phyloP scores from a whole-genome alignment of 2,329 filamentous ascomycete genomes.

The Clarireedia homoeocarpa region DNA sequence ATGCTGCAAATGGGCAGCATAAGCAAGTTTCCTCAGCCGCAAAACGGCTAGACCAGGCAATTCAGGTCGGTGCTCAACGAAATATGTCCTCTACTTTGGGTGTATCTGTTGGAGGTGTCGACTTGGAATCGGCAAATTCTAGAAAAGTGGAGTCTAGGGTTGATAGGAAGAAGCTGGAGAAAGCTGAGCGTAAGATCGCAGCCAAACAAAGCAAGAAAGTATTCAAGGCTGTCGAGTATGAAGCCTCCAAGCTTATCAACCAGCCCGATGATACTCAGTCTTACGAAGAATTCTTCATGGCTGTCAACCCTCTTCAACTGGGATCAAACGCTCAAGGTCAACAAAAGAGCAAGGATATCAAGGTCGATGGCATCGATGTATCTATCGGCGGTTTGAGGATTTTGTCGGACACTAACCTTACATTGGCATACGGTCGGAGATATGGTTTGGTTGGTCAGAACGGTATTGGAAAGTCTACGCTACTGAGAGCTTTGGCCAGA shows the following conservation, averaged over 20 bases:
- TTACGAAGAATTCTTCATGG: conserved; percentile 99
- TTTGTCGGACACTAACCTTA: conserved; percentile 81
- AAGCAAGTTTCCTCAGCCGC: conserved; percentile 67
- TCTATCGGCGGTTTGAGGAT: conserved; percentile 86
- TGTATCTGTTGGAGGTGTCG: conserved; percentile 74
- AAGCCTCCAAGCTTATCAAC: conserved; percentile 83
- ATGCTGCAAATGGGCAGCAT: conserved; percentile 62
- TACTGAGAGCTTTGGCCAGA: conserved; percentile 82
- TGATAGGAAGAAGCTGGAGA: conserved; percentile 97
- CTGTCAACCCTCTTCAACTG: conserved; percentile 91
- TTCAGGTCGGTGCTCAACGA: conserved; percentile 86
- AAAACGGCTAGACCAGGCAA: conserved; percentile 83
- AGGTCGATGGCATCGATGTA: conserved; percentile 92
- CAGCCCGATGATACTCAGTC: conserved; percentile 76
- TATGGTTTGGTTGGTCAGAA: conserved; percentile 99
- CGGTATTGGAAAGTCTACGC: conserved; percentile 96
- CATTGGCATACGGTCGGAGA: conserved; percentile 82
- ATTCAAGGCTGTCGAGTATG: conserved; percentile 97
- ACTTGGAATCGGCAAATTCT: conserved; percentile 86
- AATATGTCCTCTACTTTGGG: conserved; percentile 96
- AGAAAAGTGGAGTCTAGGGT: conserved; percentile 97
- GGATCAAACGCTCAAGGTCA: conserved; percentile 58
- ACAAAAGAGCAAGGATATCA: conserved; percentile 97
- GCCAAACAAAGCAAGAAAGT: conserved; percentile 98
- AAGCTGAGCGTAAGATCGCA: conserved; percentile 94